Evolutionary conservation across 2,329 filamentous ascomycete genomes (phyloP), one percentile per base, ranked within the genome.

Genomic region (Clathrospora elynae): DNA sequence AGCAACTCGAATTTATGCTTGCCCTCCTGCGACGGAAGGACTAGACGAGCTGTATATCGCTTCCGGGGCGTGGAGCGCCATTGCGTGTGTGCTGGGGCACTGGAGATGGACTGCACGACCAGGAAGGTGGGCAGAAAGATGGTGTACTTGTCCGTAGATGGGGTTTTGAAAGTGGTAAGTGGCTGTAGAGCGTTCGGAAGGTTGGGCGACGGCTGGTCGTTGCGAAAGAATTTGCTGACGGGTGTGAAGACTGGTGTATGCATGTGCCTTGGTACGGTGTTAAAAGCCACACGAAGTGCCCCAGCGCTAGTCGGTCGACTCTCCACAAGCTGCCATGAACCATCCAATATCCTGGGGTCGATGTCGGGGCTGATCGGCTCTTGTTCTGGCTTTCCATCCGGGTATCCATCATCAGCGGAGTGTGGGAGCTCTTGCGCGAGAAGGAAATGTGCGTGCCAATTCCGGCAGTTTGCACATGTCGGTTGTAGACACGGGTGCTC

Each of bases 401-500:
- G n/a, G n/a, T n/a, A n/a, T n/a, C n/a, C n/a, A n/a, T n/a, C n/a
- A n/a, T 22, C 9, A 8, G 8, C 13, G n/a, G 12, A 3, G 6
- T 12, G 7, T 25, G n/a, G n/a, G n/a, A n/a, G n/a, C n/a, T n/a
- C n/a, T n/a, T n/a, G n/a, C n/a, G n/a, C n/a, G n/a, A n/a, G 13
- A 1, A 51, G 18, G 10, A 53, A 2, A 24, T 53, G 49, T 7
- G 26, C 14, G 30, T 58, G 49, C 46, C 49, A 53, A 13, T 17
- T 17, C 35, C 30, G 31, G 29, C 59, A 62, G 11, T 23, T 56
- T 11, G n/a, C 16, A 16, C 57, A 62, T 3, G 50, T 50, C 2
- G 20, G 10, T 7, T 35, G 20, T 3, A 58, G 32, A 34, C 59
- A 62, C 1, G 59, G 59, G 3, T 28, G 14, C 6, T 46, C 33